A percentile compares a stretch with the other conserved stretches of the same genome.
These are phyloP conservation scores for Hymenoscyphus fraxineus DNA, from an alignment of 2,329 filamentous ascomycete genomes.

Conservation along the genomic window DNA sequence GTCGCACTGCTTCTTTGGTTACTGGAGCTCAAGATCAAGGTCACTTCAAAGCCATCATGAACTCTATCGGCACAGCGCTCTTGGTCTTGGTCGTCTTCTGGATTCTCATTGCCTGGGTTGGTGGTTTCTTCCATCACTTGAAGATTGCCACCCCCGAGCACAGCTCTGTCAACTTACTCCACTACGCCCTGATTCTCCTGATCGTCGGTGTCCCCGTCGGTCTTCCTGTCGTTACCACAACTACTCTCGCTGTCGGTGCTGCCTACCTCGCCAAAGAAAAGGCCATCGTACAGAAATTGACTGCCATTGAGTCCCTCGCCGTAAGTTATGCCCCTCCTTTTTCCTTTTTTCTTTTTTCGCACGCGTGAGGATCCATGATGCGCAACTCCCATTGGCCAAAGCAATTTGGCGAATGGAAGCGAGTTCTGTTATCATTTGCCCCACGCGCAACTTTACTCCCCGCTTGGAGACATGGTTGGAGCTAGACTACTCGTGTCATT, in stretches of 20 bases:
- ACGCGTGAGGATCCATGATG: not conserved
- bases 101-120: constrained; percentile 72
- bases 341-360: not conserved
- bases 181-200: constrained; percentile 66
- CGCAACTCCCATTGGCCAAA: not conserved
- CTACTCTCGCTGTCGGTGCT: constrained; percentile 71
- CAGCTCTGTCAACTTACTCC: constrained; percentile 60
- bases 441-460: not conserved
- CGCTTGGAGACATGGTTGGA: not conserved
- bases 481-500: not conserved
- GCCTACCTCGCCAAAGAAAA: constrained; percentile 75
- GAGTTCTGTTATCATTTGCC: not conserved
- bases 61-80: constrained; percentile 71
- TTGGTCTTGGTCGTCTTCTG: constrained; percentile 75
- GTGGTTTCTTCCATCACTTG: constrained; percentile 72
- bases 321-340: constrained; percentile 22
- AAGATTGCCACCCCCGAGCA: constrained; percentile 56
- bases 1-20: constrained; percentile 69
- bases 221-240: constrained; percentile 76
- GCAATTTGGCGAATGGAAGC: not conserved
- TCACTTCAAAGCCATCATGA: constrained; percentile 82
- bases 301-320: constrained; percentile 71
- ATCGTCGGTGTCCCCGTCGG: constrained; percentile 77
- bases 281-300: constrained; percentile 76
- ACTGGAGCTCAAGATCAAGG: constrained; percentile 72